These are phyloP conservation scores for Coprinopsis cinerea DNA, from an alignment of 768 basidiomycete genomes.

Conservation along the genomic window DNA sequence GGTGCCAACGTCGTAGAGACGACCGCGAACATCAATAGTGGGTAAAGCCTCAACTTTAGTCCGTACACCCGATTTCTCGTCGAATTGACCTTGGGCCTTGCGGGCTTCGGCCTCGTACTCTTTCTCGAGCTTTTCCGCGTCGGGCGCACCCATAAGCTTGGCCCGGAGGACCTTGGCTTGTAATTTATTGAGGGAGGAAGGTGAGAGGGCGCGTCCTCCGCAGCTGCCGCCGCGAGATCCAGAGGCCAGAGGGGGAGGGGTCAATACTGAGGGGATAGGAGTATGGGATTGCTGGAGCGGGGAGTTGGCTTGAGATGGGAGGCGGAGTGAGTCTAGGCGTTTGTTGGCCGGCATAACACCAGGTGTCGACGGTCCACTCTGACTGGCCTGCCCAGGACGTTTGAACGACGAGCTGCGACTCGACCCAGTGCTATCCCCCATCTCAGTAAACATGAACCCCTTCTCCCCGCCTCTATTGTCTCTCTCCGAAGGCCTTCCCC, in stretches of 20 bases:
- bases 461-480: conserved; percentile 36
- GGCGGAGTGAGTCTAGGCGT: conserved; percentile 55
- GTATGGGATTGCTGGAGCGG: conserved; percentile 63
- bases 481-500: conserved; percentile 27
- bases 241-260: conserved; percentile 45
- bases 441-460: conserved; percentile 65
- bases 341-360: conserved; percentile 41
- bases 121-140: conserved; percentile 71
- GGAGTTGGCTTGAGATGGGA: conserved; percentile 55
- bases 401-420: conserved; percentile 86
- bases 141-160: conserved; percentile 75
- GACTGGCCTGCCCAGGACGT: conserved; percentile 58
- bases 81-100: conserved; percentile 39
- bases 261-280: conserved; percentile 88
- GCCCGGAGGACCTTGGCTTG: conserved; percentile 93
- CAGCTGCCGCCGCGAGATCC: conserved; percentile 21
- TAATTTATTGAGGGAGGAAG: conserved; percentile 81
- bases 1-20: conserved; percentile 86
- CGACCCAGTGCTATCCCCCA: conserved; percentile 55
- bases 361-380: conserved; percentile 56
- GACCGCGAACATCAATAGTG: conserved; percentile 78
- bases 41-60: conserved; percentile 81
- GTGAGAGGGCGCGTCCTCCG: conserved; percentile 46
- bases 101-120: conserved; percentile 75
- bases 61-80: conserved; percentile 36